Evolutionary conservation across 2,329 filamentous ascomycete species (phyloP), one percentile per base, ranked within the genome.

Genomic region (Neofusicoccum ribis): DNA sequence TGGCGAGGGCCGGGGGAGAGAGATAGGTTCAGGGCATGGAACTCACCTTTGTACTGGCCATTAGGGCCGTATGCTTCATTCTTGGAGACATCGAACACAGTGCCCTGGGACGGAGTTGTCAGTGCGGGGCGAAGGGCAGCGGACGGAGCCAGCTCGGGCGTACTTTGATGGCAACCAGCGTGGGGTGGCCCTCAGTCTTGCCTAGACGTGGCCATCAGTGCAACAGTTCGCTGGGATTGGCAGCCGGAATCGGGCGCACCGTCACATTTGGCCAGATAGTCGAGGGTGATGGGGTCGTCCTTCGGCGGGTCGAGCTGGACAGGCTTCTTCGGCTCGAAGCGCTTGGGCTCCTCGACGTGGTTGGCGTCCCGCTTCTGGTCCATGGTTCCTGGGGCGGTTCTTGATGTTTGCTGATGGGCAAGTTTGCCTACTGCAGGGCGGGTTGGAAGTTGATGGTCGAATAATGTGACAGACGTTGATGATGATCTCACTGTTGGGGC

Each of bases 11-110:
- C 8, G 52, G 31, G 23, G 17, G 39, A 31, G 54, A 31, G 54
- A 44, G 20, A 43, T 46, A 0, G 23, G 5, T 0, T 7, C 6
- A 20, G 37, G 43, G 17, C 15, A 34, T 5, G 36, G 20, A 27
- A 79, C 84, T 73, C 83, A 97, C 95, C 91, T 72, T 91, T 86
- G 79, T 99, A 99, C 68, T 89, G 88, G 54, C 92, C 93, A 27
- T 88, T 90, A 9, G 91, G 88, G 52, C 88, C 88, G 77, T 99
- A 99, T 15, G 91, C 88, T 69, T 91, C 88, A 79, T 98, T 99
- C 60, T 90, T 91, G 27, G 88, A 92, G 67, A 99, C 95, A 74
- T 99, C 94, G 74, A 97, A 99, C 61, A 99, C 90, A 67, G 90
- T 92, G 71, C 95, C 94, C 90, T 97, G 12, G 14, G 11, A 8